Evolutionary conservation across 768 basidiomycete species (phyloP), one percentile per base, ranked within the genome.

Genomic region (Pleurotus sapidus): DNA sequence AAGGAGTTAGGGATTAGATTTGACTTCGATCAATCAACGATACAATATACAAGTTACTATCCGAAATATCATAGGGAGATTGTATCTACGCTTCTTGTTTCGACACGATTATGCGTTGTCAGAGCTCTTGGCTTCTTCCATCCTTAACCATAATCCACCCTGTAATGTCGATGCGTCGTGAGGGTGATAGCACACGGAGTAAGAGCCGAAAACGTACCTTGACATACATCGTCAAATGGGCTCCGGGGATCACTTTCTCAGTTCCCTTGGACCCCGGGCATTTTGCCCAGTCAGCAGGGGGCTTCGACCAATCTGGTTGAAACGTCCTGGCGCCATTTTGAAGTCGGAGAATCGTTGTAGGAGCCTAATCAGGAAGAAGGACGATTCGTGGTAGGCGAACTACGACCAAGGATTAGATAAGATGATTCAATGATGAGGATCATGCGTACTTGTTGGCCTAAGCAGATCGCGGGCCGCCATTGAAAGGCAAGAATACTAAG

Each of bases 301-400:
- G 76, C 23, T 67, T 68, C 2, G 75, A 72, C 5, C 59, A 67
- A 7, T 73, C 67, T 4, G 78, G 74, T 49, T 82, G 82, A n/a
- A 0, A 76, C 77, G 12, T 80, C 76, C 3, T 4, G 66, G 67
- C 2, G 76, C 79, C 18, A 84, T 72, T 2, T 67, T 62, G 40
- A 88, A 68, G 1, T 64, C 63, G 3, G 75, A 76, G 67, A 85
- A 86, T 8, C 66, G 65, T 64, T 89, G 87, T 5, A 88, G 66
- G 6, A 89, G 70, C 8, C 82, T 77, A 46, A 84, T 74, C 45
- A 89, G 74, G 69, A 87, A 78, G 68, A 84, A 88, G 1, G 85
- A 86, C 2, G 77, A 69, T 63, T 87, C 84, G 58, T 86, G 77
- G 67, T 88, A 88, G 4, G 87, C 86, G 62, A 87, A 87, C 80